Base-by-base conservation (phyloP, 73 alveolate species). In the Tetrahymena thermophila region DNA sequence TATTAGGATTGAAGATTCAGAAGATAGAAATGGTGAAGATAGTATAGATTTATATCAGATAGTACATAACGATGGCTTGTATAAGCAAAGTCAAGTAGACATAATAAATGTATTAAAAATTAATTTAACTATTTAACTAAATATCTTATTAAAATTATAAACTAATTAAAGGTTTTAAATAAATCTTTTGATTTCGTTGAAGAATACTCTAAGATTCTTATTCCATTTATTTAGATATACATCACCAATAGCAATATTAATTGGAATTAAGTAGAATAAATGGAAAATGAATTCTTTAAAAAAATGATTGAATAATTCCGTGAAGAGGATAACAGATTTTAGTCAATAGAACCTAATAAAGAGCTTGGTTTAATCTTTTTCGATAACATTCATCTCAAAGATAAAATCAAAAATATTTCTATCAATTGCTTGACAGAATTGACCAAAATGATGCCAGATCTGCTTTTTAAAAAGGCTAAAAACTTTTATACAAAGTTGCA, bases 291-390 rank as follows among this genome's bases (percentile, higher is more conserved):
- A 31, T 71, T 4, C 23, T 71, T 71, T 94, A 97, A 96, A 94
- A 84, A 93, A 56, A 94, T 96, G 25, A 96, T 98, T 50, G 95
- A 85, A 15, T 44, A 94, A 93, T 96, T 96, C 96, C 71, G 84
- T 34, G 95, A 94, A 16, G 94, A 98, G 94, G 97, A 85, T 84
- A 96, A 97, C 34, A 95, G 93, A 93, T 94, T 98, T 57, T 96
- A 96, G 44, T 85, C 84, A n/a, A 83, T 98, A 34, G 97, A 95
- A 42, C 98, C 97, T 16, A 95, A 95, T 38, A 43, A 93, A 35
- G 98, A 96, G 94, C 96, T 98, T 19, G 97, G 97, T 37, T 95
- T 98, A 58, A 96, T 96, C 94, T 94, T 97, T 89, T 96, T 98
- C 28, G 97, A 98, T 57, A 97, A 96, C 85, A 94, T 89, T 19